A percentile compares a stretch with the other conserved stretches of the same genome.
phyloP scores from a whole-genome alignment of 2,329 filamentous ascomycete genomes.

The Hypoxylon sp. region DNA sequence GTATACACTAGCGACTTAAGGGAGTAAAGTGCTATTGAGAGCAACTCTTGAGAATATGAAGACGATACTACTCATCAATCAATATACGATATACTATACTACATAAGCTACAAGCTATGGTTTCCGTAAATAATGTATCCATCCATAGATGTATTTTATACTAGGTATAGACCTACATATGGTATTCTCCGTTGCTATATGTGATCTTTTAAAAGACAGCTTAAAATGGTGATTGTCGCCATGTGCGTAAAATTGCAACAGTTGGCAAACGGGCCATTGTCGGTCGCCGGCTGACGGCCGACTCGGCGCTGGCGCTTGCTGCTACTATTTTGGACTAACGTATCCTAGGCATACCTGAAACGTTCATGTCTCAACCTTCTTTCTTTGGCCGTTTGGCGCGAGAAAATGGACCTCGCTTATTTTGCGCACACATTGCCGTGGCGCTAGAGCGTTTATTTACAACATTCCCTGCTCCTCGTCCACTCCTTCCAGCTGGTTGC shows the following conservation, averaged over 20 bases:
- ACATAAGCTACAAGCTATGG: background rate
- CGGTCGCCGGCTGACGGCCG: constrained; percentile 12
- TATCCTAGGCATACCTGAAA: constrained; percentile 40
- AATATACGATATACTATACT: too few species aligned
- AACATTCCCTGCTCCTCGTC: background rate
- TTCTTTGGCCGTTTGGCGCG: constrained; percentile 26
- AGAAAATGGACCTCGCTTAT: constrained; percentile 28
- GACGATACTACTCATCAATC: too few species aligned
- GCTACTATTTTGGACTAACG: constrained; percentile 36
- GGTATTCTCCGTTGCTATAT: background rate
- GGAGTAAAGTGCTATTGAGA: too few species aligned
- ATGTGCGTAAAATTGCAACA: constrained; percentile 23
- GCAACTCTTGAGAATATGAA: too few species aligned
- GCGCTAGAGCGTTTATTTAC: constrained; percentile 35
- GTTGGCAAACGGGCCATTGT: constrained; percentile 17
- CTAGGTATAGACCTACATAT: background rate
- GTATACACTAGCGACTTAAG: too few species aligned
- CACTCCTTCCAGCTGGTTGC: constrained; percentile 32
- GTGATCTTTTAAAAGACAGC: background rate
- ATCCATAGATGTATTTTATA: too few species aligned
- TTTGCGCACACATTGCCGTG: constrained; percentile 12
- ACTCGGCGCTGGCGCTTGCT: constrained; percentile 29
- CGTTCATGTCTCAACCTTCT: constrained; percentile 34
- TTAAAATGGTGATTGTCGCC: constrained; percentile 25
- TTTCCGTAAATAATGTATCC: too few species aligned